Percentiles rank a stretch among this genome's conserved stretches.
Evolutionary conservation across 2,329 filamentous ascomycete species (phyloP).

Genomic region (Phaeosphaeriaceae sp.): DNA sequence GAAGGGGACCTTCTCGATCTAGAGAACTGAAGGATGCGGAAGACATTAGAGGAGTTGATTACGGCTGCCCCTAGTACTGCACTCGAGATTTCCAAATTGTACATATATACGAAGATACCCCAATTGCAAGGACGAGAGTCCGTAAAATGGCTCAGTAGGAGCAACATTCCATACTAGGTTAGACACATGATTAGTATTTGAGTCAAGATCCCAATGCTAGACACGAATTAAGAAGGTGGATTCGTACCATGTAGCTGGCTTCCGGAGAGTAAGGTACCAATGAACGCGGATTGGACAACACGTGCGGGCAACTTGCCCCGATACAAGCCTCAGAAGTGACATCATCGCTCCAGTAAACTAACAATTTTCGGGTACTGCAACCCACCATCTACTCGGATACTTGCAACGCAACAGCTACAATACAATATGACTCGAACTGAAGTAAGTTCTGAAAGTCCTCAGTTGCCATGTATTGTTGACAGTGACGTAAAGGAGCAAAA

Average conservation of each 20-base stretch:
- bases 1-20: conserved; percentile 39
- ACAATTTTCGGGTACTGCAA: not conserved
- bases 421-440: not conserved
- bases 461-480: conserved; percentile 2
- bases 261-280: too few relatives aligned
- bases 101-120: not conserved
- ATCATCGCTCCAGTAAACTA: too few relatives aligned
- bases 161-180: too few relatives aligned
- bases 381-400: too few relatives aligned
- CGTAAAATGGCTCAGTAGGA: not conserved
- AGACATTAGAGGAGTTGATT: not conserved
- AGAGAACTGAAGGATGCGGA: conserved; percentile 1
- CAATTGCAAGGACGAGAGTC: not conserved
- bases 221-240: too few relatives aligned
- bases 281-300: not conserved
- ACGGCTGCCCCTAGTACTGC: not conserved
- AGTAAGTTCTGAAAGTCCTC: not conserved
- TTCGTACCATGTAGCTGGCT: too few relatives aligned
- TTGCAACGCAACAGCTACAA: too few relatives aligned
- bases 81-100: not conserved
- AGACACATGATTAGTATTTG: too few relatives aligned
- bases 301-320: too few relatives aligned
- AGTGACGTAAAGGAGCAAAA: conserved; percentile 23
- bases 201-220: too few relatives aligned
- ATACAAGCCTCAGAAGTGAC: not conserved